Percentiles rank a stretch among this genome's conserved stretches.
Evolutionary conservation across 2,329 filamentous ascomycete species (phyloP).

Genomic region (Alternaria consortialis): DNA sequence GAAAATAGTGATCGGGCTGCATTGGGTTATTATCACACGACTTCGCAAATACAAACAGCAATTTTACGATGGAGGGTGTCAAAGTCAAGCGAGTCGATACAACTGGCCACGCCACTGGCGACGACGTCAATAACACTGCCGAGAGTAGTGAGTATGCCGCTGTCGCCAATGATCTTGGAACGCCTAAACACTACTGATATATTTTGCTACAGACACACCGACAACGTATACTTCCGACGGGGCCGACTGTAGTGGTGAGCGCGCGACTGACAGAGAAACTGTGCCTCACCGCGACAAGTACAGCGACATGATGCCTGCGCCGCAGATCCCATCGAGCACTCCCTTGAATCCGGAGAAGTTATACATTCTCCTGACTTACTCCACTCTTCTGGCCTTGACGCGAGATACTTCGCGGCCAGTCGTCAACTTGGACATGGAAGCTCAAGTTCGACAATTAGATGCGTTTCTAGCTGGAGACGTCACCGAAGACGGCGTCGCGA

Average conservation of each 20-base stretch:
- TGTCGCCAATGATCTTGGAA: too few relatives aligned
- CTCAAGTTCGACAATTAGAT: conserved; percentile 4
- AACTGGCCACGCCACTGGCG: too few relatives aligned
- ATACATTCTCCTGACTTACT: conserved; percentile 2
- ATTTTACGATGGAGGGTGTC: neutral
- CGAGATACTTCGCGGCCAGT: neutral
- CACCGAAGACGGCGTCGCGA: neutral
- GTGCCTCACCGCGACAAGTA: neutral
- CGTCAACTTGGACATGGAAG: neutral
- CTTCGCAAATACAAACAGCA: neutral
- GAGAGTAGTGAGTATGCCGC: neutral
- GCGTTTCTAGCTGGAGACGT: neutral
- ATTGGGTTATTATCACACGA: too few relatives aligned
- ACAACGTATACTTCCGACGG: too few relatives aligned
- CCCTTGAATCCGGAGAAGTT: neutral
- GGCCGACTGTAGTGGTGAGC: neutral
- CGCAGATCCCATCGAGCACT: neutral
- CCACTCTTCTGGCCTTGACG: neutral
- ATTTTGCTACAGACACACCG: neutral
- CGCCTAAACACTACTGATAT: neutral
- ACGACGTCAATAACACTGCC: neutral
- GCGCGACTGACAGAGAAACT: neutral
- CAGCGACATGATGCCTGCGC: neutral
- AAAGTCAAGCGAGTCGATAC: neutral
- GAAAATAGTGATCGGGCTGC: neutral